phyloP scores from a whole-genome alignment of 1,284 basidiomycete genomes.

The Singerocomus inundabilis region DNA sequence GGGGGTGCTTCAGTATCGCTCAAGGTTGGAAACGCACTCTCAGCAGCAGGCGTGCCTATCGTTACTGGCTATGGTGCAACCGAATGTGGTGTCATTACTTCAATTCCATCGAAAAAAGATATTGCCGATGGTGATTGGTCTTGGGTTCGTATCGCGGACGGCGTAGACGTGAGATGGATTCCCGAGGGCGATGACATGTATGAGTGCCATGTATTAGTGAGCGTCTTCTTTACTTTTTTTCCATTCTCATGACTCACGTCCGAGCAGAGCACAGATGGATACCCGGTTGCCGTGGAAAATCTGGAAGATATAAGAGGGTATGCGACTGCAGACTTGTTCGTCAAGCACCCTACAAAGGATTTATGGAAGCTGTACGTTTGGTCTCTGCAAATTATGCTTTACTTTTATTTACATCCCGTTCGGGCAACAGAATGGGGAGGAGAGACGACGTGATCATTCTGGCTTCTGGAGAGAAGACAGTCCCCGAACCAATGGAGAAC shows the following conservation, averaged over 20 bases:
- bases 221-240: neutral
- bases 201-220: constrained; percentile 6
- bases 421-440: neutral
- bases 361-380: constrained; percentile 5
- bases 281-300: neutral
- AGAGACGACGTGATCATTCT: neutral
- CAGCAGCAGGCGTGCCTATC: constrained; percentile 1
- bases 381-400: neutral
- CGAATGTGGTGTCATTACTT: constrained; percentile 2
- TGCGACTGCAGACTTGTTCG: constrained; percentile 2
- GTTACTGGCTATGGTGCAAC: constrained; percentile 6
- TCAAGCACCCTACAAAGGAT: constrained; percentile 7
- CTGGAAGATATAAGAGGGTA: neutral
- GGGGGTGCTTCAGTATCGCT: constrained; percentile 5
- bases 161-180: neutral
- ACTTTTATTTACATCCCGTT: neutral
- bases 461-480: neutral
- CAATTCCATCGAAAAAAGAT: constrained; percentile 4
- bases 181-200: constrained; percentile 2
- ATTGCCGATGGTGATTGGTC: constrained; percentile 4
- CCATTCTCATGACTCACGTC: neutral
- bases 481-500: neutral
- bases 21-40: constrained; percentile 3
- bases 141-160: constrained; percentile 1
- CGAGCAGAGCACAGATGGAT: neutral